These are phyloP conservation scores for Mycena vulgaris DNA, from an alignment of 768 basidiomycete genomes.

Conservation along the genomic window DNA sequence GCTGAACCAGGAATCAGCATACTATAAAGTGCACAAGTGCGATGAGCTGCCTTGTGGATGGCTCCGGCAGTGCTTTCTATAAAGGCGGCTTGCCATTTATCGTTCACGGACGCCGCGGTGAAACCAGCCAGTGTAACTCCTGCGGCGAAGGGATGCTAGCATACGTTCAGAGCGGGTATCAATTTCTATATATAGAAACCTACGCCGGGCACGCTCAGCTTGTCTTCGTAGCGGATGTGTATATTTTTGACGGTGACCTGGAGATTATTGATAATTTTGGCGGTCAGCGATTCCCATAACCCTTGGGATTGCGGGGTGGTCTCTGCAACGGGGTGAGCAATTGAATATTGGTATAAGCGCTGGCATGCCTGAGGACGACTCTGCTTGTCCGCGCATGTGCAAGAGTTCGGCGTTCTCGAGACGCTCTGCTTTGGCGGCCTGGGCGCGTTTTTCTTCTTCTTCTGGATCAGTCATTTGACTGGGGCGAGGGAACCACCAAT, in stretches of 20 bases:
- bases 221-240: conserved; percentile 97
- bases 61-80: conserved; percentile 90
- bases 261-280: conserved; percentile 95
- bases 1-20: conserved; percentile 55
- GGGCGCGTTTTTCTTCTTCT: conserved; percentile 88
- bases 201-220: conserved; percentile 92
- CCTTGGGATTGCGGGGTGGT: conserved; percentile 86
- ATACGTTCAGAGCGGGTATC: neutral
- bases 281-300: conserved; percentile 84
- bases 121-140: conserved; percentile 92
- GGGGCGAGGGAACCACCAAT: conserved; percentile 87
- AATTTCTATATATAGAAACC: conserved; percentile 46
- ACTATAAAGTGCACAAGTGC: neutral
- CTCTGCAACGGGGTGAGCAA: conserved; percentile 48
- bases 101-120: conserved; percentile 90
- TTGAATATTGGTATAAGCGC: conserved; percentile 2
- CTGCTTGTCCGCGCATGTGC: conserved; percentile 74
- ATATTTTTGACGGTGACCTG: conserved; percentile 97
- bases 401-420: conserved; percentile 90
- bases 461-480: conserved; percentile 78
- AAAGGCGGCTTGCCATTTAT: conserved; percentile 90
- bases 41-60: conserved; percentile 83
- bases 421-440: conserved; percentile 91
- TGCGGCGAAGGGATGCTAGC: conserved; percentile 93
- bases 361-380: conserved; percentile 61